Conservation (phyloP, 148 eudicot genomes). For the Camellia granthamiana region DNA sequence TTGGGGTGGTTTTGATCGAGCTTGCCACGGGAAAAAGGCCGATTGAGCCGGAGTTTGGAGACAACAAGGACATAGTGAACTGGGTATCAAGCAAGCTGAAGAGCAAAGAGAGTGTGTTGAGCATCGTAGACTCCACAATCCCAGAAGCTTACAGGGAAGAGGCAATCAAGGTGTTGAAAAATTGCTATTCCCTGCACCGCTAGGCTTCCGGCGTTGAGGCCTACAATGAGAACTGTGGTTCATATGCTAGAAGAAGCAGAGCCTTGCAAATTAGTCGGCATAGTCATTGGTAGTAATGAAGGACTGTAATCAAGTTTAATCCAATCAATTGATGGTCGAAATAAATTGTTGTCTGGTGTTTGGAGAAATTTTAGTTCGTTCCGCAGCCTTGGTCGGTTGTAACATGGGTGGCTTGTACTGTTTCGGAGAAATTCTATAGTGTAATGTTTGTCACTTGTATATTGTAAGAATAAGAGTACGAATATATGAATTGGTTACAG, state of each 20-base stretch:
- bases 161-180: slow-evolving; percentile 67
- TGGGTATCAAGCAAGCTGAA: slow-evolving; percentile 80
- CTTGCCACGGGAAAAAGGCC: slow-evolving; percentile 88
- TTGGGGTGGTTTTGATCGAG: slow-evolving; percentile 96
- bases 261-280: slow-evolving; percentile 47
- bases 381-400: neutral
- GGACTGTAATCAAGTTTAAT: neutral
- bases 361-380: neutral
- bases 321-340: neutral
- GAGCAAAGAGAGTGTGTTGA: slow-evolving; percentile 55
- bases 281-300: slow-evolving; percentile 34
- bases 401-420: neutral
- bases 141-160: slow-evolving; percentile 47
- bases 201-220: slow-evolving; percentile 60
- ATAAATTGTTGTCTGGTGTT: neutral
- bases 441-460: neutral
- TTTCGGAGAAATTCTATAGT: neutral
- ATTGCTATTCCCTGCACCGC: slow-evolving; percentile 73
- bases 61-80: slow-evolving; percentile 65
- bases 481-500: too few species aligned
- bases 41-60: slow-evolving; percentile 76
- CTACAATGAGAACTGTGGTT: slow-evolving; percentile 84
- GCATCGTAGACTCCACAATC: slow-evolving; percentile 56
- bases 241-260: slow-evolving; percentile 88
- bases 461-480: neutral